A percentile compares a stretch with the other conserved stretches of the same genome.
Conservation (phyloP, 805 yeast genomes). For the Candida quercuum region DNA sequence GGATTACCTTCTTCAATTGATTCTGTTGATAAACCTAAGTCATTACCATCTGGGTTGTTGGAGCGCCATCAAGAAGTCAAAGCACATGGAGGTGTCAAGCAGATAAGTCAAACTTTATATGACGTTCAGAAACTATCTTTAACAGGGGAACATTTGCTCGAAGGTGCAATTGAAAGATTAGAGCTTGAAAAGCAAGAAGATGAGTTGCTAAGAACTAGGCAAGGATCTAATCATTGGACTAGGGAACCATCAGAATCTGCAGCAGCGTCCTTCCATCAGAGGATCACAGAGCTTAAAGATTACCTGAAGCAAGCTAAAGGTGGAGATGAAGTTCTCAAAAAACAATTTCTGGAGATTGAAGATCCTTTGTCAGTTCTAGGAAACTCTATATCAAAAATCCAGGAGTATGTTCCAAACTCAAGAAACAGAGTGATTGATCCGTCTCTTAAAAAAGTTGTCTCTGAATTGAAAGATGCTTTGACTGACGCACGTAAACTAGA, state of each 20-base stretch:
- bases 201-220: constrained; percentile 38
- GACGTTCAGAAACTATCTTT: constrained; percentile 41
- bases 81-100: constrained; percentile 45
- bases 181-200: constrained; percentile 53
- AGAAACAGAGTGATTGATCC: constrained; percentile 28
- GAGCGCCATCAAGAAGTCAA: constrained; percentile 51
- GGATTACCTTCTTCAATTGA: constrained; percentile 63
- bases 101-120: constrained; percentile 34
- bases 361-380: constrained; percentile 38
- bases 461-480: constrained; percentile 29
- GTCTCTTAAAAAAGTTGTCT: constrained; percentile 27
- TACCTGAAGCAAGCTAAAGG: constrained; percentile 52
- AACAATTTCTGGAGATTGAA: constrained; percentile 44
- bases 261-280: constrained; percentile 32
- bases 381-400: constrained; percentile 27
- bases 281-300: constrained; percentile 37
- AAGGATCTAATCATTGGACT: constrained; percentile 53
- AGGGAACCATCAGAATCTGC: constrained; percentile 42
- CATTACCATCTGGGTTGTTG: constrained; percentile 52
- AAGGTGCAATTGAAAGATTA: constrained; percentile 41
- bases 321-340: constrained; percentile 53
- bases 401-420: constrained; percentile 26
- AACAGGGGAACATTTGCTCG: constrained; percentile 37
- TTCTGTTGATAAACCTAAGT: constrained; percentile 46
- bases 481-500: constrained; percentile 30